Conservation (phyloP, 2,329 filamentous ascomycete species). For the Metarhizium rileyi region DNA sequence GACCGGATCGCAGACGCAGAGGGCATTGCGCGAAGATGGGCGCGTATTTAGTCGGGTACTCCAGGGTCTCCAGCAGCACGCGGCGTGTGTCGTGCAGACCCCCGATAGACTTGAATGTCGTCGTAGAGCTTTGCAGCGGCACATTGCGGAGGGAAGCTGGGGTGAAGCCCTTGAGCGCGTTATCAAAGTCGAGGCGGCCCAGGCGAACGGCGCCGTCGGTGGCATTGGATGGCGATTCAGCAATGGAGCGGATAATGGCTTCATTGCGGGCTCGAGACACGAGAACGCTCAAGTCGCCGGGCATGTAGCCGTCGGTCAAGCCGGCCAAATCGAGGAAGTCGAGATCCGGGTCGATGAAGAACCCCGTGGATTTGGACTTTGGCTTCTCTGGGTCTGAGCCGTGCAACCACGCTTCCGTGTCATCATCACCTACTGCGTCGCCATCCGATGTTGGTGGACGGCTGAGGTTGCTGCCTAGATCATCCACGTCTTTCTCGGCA, state of each 20-base stretch:
- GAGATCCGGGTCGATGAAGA: constrained; percentile 64
- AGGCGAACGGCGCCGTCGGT: constrained; percentile 50
- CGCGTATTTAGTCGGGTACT: constrained; percentile 96
- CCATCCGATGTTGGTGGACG: constrained; percentile 49
- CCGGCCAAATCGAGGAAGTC: constrained; percentile 91
- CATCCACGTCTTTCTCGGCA: constrained; percentile 25
- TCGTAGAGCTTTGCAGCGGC: constrained; percentile 84
- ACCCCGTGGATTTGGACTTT: constrained; percentile 43
- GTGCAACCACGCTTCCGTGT: constrained; percentile 64
- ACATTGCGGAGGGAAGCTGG: constrained; percentile 92
- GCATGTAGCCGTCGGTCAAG: constrained; percentile 96
- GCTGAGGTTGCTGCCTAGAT: constrained; percentile 34
- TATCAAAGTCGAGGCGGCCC: constrained; percentile 66
- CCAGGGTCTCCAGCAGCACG: constrained; percentile 86
- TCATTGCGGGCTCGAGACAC: constrained; percentile 85
- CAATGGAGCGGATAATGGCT: constrained; percentile 76
- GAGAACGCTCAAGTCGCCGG: constrained; percentile 79
- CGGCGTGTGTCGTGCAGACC: constrained; percentile 78
- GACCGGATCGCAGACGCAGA: constrained; percentile 82
- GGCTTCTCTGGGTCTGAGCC: constrained; percentile 44
- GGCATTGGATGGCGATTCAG: constrained; percentile 35
- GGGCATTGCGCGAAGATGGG: constrained; percentile 96
- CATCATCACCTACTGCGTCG: constrained; percentile 39
- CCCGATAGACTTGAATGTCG: constrained; percentile 85
- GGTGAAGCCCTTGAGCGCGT: constrained; percentile 83